Percentiles rank a stretch among this genome's conserved stretches.
Evolutionary conservation across 345 rosid genomes (phyloP).

Genomic region (Eucalyptus cloeziana): DNA sequence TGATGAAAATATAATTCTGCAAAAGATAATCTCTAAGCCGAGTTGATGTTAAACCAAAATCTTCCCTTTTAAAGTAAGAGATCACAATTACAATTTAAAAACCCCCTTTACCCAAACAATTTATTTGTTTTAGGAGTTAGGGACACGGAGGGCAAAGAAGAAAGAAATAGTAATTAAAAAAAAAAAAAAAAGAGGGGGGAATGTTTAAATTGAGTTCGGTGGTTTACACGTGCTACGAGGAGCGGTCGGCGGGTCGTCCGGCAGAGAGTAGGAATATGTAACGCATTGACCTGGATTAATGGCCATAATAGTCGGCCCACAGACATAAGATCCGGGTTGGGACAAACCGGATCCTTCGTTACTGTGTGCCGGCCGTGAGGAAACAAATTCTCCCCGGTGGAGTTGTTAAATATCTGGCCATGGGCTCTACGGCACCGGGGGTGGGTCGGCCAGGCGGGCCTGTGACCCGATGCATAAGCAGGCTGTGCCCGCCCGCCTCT

Average conservation of each 20-base stretch:
- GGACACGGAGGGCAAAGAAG: not conserved
- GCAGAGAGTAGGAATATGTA: not conserved
- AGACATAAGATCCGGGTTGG: not conserved
- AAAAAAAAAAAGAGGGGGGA: not conserved
- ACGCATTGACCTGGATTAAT: not conserved
- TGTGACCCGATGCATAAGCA: fast-evolving
- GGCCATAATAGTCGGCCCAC: not conserved
- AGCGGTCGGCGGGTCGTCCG: not conserved
- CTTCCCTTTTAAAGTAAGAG: not conserved
- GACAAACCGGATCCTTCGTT: not conserved
- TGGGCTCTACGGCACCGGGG: no score
- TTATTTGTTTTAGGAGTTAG: not conserved
- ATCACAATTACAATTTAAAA: not conserved
- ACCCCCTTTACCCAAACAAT: not conserved
- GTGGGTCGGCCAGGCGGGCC: no score
- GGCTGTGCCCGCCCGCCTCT: no score
- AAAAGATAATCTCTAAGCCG: not conserved
- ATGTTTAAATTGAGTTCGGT: not conserved
- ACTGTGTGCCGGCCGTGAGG: not conserved
- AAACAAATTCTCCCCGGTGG: not conserved
- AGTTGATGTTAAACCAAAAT: no score
- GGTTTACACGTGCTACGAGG: not conserved
- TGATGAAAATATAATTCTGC: no score
- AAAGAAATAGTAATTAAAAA: not conserved
- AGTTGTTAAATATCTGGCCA: not conserved